Base-by-base conservation (phyloP, 2,329 filamentous ascomycete species). In the Botryosphaeria dothidea region DNA sequence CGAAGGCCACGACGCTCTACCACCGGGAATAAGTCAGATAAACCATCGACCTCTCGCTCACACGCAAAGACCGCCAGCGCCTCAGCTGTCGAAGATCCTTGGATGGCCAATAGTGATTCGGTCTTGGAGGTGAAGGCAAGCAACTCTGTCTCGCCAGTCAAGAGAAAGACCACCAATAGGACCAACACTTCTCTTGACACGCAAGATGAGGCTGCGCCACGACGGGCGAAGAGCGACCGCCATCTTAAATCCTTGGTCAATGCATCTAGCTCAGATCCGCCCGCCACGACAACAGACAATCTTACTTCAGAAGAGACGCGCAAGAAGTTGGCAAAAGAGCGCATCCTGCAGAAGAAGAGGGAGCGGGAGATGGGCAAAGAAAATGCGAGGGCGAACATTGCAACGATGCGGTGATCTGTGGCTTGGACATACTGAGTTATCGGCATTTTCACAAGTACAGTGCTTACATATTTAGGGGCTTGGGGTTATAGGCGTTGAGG, bases 361-460 rank as follows among this genome's bases (percentile, higher is more conserved):
- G 62, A 58, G n/a, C 51, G 62, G 15, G 51, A 64, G n/a, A 64
- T 36, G 51, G 62, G 52, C 7, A 64, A 64, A 23, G 62, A 64
- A 17, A 64, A 64, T 29, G 43, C 23, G 2, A 57, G 21, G 25
- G 31, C 21, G 8, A 49, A 48, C n/a, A 29, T 41, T 5, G 41
- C 29, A 29, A 27, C 46, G 19, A 38, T 62, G 58, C 19, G 43
- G 13, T 62, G 29, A 62, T 31, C 15, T 29, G n/a, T 29, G 8
- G 17, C n/a, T 9, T 8, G 27, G 13, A 31, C 31, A 34, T 27
- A 34, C 25, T 17, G 25, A 9, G 19, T 3, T n/a, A 34, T 5
- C 9, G 31, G 25, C 8, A 23, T 29, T n/a, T 13, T 19, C 23
- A 23, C n/a, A 17, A n/a, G 5, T n/a, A 3, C 27, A 17, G 9